Conservation (phyloP, 768 basidiomycete genomes). For the Cystobasidiopsis lactophilus region DNA sequence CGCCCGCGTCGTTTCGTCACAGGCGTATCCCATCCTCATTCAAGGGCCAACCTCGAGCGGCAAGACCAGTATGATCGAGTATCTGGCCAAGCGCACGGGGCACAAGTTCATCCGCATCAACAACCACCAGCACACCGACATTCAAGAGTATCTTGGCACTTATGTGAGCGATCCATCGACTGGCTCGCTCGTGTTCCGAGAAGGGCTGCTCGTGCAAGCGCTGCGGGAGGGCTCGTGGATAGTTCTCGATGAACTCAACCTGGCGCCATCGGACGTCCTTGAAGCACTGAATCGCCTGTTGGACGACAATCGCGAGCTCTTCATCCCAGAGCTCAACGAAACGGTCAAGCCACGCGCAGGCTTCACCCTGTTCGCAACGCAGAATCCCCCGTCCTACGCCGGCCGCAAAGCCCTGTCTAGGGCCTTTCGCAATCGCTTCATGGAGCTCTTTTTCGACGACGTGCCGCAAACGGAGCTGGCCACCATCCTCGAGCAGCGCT, state of each 20-base stretch:
- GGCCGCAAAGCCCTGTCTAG: slow-evolving; percentile 85
- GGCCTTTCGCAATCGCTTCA: slow-evolving; percentile 88
- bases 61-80: slow-evolving; percentile 92
- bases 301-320: slow-evolving; percentile 88
- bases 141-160: slow-evolving; percentile 92
- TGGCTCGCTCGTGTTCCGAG: slow-evolving; percentile 84
- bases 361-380: slow-evolving; percentile 96
- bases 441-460: slow-evolving; percentile 93
- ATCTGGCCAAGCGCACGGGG: slow-evolving; percentile 73
- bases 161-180: slow-evolving; percentile 80
- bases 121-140: slow-evolving; percentile 98
- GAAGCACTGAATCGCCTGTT: slow-evolving; percentile 90
- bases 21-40: slow-evolving; percentile 79
- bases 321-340: slow-evolving; percentile 90
- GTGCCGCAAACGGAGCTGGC: slow-evolving; percentile 85
- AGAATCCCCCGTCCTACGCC: slow-evolving; percentile 87
- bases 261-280: slow-evolving; percentile 91
- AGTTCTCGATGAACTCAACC: slow-evolving; percentile 87
- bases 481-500: slow-evolving; percentile 76
- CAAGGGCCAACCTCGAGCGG: slow-evolving; percentile 96
- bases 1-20: slow-evolving; percentile 69
- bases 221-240: slow-evolving; percentile 88
- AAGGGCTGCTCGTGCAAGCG: slow-evolving; percentile 80
- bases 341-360: slow-evolving; percentile 77
- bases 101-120: slow-evolving; percentile 95